Percentiles rank a stretch among this genome's conserved stretches.
phyloP scores from a whole-genome alignment of 2,329 filamentous ascomycete genomes.

The Sphaerulina populicola region DNA sequence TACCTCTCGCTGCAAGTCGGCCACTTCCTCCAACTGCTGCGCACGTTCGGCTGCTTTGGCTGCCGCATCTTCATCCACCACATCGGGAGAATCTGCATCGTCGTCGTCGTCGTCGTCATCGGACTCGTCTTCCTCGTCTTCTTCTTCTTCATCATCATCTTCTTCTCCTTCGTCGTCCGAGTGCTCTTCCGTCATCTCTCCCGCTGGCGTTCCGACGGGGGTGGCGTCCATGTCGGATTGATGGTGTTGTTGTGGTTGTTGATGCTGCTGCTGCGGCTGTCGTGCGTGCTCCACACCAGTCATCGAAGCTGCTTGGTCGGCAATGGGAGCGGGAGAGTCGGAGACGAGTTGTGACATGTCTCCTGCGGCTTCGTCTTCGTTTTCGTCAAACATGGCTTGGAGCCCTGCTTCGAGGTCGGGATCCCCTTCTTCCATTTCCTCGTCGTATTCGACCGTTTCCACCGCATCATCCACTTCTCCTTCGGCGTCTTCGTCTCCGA shows the following conservation, averaged over 20 bases:
- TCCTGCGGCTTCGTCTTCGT: slow-evolving; percentile 19
- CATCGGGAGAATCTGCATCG: slow-evolving; percentile 36
- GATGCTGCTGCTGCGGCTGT: slow-evolving; percentile 1
- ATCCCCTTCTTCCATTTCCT: slow-evolving; percentile 36
- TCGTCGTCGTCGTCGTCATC: slow-evolving; percentile 43
- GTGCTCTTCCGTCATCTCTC: slow-evolving; percentile 22
- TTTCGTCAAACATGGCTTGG: slow-evolving; percentile 35
- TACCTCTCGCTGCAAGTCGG: slow-evolving; percentile 47
- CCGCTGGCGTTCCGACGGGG: slow-evolving; percentile 19
- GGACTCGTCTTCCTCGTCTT: slow-evolving; percentile 29
- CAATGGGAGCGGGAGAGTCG: slow-evolving; percentile 25
- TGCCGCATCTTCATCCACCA: slow-evolving; percentile 47
- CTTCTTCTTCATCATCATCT: slow-evolving; percentile 23
- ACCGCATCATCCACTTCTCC: slow-evolving; percentile 39
- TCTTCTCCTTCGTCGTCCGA: slow-evolving; percentile 30
- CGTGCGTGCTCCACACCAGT: slow-evolving; percentile 20
- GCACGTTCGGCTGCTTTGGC: slow-evolving; percentile 42
- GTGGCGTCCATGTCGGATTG: slow-evolving; percentile 16
- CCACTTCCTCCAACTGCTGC: slow-evolving; percentile 47
- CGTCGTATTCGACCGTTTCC: slow-evolving; percentile 27
- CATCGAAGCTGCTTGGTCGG: slow-evolving; percentile 25
- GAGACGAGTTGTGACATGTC: slow-evolving; percentile 24
- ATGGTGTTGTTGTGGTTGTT: no score
- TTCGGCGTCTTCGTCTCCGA: slow-evolving; percentile 42
- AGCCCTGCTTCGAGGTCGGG: slow-evolving; percentile 30